Evolutionary conservation across 306 rosid genomes (phyloP).

Genomic region (Spatholobus suberectus): DNA sequence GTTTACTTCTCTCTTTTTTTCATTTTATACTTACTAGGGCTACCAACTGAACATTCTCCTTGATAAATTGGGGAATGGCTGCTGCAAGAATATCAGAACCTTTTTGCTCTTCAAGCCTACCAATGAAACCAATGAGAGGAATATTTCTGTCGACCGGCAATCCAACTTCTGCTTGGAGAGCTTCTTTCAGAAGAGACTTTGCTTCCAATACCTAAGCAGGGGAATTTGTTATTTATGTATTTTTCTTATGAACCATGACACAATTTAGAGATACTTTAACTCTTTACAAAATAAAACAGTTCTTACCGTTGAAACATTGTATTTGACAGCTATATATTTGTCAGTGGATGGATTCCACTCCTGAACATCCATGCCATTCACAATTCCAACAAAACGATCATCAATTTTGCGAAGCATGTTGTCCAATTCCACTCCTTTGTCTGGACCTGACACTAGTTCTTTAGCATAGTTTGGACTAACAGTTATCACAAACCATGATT

Average conservation of each 20-base stretch:
- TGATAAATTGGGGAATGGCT: slow-evolving; percentile 71
- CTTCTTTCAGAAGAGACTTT: slow-evolving; percentile 82
- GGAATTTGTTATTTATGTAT: background rate
- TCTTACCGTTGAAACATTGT: slow-evolving; percentile 67
- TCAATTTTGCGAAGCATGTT: slow-evolving; percentile 54
- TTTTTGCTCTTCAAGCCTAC: slow-evolving; percentile 98
- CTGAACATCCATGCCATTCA: slow-evolving; percentile 92
- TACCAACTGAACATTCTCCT: slow-evolving; percentile 72
- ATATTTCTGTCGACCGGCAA: slow-evolving; percentile 77
- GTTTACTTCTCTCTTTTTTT: background rate
- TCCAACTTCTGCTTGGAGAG: slow-evolving; percentile 94
- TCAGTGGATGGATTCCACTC: slow-evolving; percentile 88
- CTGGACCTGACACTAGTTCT: slow-evolving; percentile 67
- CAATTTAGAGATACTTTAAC: background rate
- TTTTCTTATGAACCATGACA: slow-evolving; percentile 18
- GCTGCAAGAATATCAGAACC: slow-evolving; percentile 93
- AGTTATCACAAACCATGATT: slow-evolving; percentile 65
- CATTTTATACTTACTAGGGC: slow-evolving; percentile 68
- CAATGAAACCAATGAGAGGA: slow-evolving; percentile 86
- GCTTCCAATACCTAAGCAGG: slow-evolving; percentile 65
- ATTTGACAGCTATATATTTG: slow-evolving; percentile 60
- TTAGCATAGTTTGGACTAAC: slow-evolving; percentile 82
- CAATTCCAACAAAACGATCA: slow-evolving; percentile 55
- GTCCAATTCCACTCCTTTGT: slow-evolving; percentile 76
- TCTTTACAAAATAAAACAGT: background rate